These are phyloP conservation scores for Phytophthora tubulina DNA, from an alignment of 352 stramenopile species.

Conservation along the genomic window DNA sequence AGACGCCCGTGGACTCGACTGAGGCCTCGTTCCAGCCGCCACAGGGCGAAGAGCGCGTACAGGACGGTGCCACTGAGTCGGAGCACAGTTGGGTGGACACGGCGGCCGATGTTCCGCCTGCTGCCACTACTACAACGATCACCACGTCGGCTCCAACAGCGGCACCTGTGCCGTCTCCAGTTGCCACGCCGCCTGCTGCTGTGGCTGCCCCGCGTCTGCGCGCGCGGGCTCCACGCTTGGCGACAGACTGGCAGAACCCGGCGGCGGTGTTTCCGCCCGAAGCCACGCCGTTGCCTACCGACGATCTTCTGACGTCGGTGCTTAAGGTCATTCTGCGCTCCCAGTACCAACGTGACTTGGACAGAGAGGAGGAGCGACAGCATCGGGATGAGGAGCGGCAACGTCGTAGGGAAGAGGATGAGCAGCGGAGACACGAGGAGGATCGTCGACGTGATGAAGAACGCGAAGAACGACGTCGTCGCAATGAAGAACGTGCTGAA, in stretches of 20 bases:
- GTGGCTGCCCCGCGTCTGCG: conserved; percentile 14
- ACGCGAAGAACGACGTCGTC: conserved; percentile 41
- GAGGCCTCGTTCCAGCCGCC: conserved; percentile 33
- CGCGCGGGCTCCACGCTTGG: conserved; percentile 9
- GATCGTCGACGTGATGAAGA: conserved; percentile 50
- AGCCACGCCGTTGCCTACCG: conserved; percentile 28
- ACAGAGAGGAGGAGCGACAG: conserved; percentile 43
- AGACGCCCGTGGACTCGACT: conserved; percentile 22
- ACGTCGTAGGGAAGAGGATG: conserved; percentile 37
- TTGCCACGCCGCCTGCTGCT: conserved; percentile 9
- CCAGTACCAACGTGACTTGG: conserved; percentile 49
- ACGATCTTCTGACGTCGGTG: conserved; percentile 47
- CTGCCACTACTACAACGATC: neutral
- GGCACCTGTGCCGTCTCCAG: neutral
- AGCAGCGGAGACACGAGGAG: conserved; percentile 45
- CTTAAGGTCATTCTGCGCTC: conserved; percentile 47
- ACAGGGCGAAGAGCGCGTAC: conserved; percentile 25
- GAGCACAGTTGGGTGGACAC: conserved; percentile 40
- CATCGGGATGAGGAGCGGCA: conserved; percentile 42
- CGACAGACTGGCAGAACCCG: conserved; percentile 36
- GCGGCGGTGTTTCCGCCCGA: conserved; percentile 30
- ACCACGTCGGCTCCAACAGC: conserved; percentile 9
- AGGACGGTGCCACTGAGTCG: conserved; percentile 36
- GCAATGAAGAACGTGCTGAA: conserved; percentile 43
- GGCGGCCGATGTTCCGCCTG: conserved; percentile 13